Percentiles rank a stretch among this genome's conserved stretches.
Conservation (phyloP, 2,329 filamentous ascomycete genomes). For the Colletotrichum sojae region DNA sequence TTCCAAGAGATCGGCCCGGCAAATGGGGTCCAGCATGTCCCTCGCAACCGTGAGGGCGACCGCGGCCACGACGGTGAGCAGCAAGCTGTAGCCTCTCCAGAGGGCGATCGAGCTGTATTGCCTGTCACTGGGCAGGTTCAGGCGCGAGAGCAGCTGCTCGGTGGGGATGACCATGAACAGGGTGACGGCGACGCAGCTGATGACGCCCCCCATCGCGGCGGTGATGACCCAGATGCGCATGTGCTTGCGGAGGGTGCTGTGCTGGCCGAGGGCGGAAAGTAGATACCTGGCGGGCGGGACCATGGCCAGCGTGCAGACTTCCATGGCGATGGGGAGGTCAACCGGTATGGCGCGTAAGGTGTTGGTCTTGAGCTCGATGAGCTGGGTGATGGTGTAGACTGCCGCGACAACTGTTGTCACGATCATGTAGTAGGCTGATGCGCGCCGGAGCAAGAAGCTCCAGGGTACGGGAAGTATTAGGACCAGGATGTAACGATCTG, state of each 20-base stretch:
- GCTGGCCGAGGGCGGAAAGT: neutral
- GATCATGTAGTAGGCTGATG: neutral
- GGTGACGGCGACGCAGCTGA: neutral
- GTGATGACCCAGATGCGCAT: neutral
- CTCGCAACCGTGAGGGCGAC: neutral
- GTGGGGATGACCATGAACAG: neutral
- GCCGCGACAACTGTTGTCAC: neutral
- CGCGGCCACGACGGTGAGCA: neutral
- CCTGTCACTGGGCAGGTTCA: neutral
- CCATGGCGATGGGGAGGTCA: neutral
- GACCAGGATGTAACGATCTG: neutral
- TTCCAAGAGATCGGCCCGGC: too few relatives aligned
- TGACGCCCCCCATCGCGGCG: neutral
- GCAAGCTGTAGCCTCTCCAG: neutral
- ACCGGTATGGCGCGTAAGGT: neutral
- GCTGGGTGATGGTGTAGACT: neutral
- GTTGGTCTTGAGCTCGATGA: neutral
- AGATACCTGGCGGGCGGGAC: neutral
- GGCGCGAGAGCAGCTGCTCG: neutral
- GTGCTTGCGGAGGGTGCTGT: neutral
- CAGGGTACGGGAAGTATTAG: neutral
- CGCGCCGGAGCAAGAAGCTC: neutral
- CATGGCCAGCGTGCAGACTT: neutral
- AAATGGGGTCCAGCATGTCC: neutral
- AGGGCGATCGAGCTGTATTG: neutral